Percentiles rank a stretch among this genome's conserved stretches.
These are phyloP conservation scores for Paulownia fortunei DNA, from an alignment of 257 asterid genomes.

Conservation along the genomic window DNA sequence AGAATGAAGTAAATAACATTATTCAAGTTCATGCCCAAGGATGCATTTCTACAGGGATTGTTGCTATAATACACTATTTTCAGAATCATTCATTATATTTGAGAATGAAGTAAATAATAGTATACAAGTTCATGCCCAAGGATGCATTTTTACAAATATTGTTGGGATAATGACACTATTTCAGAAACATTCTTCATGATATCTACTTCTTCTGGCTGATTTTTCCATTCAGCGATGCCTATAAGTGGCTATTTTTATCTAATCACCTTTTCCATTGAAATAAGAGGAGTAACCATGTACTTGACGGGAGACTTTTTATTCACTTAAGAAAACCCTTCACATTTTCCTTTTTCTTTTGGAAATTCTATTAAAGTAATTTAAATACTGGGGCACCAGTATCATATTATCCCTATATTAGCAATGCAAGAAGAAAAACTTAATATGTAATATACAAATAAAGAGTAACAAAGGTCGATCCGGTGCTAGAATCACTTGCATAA, in stretches of 20 bases:
- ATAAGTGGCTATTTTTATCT: not conserved
- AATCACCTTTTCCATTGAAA: not conserved
- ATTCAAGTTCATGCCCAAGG: not conserved
- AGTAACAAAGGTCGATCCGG: not conserved
- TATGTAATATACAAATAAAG: not conserved
- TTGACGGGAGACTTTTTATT: too few relatives aligned
- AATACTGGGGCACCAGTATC: not conserved
- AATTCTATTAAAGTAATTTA: not conserved
- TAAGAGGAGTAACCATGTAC: not conserved
- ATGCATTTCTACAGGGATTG: constrained; percentile 1
- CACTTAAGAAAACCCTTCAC: not conserved
- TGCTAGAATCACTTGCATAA: constrained; percentile 2
- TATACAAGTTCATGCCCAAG: too few relatives aligned
- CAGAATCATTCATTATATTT: too few relatives aligned
- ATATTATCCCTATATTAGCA: not conserved
- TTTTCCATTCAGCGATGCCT: not conserved
- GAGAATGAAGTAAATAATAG: too few relatives aligned
- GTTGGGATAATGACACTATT: not conserved
- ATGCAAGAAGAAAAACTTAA: not conserved
- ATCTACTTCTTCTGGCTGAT: not conserved
- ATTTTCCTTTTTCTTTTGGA: not conserved
- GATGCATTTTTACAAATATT: too few relatives aligned
- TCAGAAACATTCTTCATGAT: not conserved
- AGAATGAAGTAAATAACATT: not conserved
- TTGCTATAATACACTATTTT: too few relatives aligned